Percentiles rank a stretch among this genome's conserved stretches.
These are phyloP conservation scores for Herpetomonas tarakana DNA, from an alignment of 208 protist genomes.

Conservation along the genomic window DNA sequence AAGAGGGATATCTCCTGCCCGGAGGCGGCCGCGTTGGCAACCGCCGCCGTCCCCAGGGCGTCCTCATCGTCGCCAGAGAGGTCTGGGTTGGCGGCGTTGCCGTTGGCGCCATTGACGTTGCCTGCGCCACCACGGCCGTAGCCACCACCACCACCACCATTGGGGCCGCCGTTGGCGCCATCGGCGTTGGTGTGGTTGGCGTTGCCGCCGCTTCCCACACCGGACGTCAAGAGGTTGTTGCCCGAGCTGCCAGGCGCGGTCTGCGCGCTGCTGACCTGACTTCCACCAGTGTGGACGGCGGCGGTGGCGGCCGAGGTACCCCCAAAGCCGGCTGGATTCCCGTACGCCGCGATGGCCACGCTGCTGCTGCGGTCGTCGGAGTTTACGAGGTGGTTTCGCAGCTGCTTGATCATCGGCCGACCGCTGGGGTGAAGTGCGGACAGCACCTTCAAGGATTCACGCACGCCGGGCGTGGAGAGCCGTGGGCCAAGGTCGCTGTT, in stretches of 20 bases:
- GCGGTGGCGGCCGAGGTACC: not conserved
- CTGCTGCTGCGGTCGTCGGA: conserved; percentile 35
- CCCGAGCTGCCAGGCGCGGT: conserved; percentile 19
- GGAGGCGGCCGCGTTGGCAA: conserved; percentile 4
- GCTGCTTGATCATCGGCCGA: conserved; percentile 51
- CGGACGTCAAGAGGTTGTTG: conserved; percentile 8
- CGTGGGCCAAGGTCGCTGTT: conserved; percentile 76
- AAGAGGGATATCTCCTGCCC: conserved; percentile 68
- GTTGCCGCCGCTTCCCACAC: not conserved
- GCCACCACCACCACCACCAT: not conserved
- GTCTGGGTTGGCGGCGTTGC: conserved; percentile 5
- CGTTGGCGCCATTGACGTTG: not conserved
- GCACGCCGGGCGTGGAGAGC: conserved; percentile 72
- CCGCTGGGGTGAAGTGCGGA: conserved; percentile 65
- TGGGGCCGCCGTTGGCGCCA: not conserved
- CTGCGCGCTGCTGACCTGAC: conserved; percentile 6
- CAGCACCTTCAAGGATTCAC: conserved; percentile 75
- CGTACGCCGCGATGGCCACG: not conserved
- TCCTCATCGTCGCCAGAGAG: conserved; percentile 23
- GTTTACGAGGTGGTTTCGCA: conserved; percentile 60
- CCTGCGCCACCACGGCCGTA: not conserved
- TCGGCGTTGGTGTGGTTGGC: not conserved
- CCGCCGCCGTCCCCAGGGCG: conserved; percentile 1
- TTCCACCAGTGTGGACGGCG: not conserved
- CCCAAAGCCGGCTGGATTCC: not conserved